Evolutionary conservation across 805 yeast genomes (phyloP), one percentile per base, ranked within the genome.

Genomic region (Sugiyamaella boreocaroliniensis): DNA sequence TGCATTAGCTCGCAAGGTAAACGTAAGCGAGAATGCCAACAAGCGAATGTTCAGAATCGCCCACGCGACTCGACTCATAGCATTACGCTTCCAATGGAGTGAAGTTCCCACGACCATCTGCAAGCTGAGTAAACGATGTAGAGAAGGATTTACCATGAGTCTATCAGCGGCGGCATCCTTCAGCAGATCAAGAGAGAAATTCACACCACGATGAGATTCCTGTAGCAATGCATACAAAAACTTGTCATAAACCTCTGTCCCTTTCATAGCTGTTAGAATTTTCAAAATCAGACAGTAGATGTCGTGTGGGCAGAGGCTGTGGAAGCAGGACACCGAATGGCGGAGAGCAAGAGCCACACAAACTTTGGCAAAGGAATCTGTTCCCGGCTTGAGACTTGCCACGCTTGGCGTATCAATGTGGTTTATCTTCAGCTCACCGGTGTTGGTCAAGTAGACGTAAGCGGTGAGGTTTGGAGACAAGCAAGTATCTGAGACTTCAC

Each of bases 131-230:
- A 89, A 69, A 50, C 85, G 76, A 62, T 87, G 96, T 49, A 86
- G 72, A 1, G 93, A 89, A 11, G 92, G 92, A 60, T 82, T 83
- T 16, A 83, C 83, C 41, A 88, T 69, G 55, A 87, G 71, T 61
- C 83, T 82, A 61, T 88, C 96, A 2, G 85, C 81, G 47, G 83
- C 85, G 18, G 61, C 62, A 51, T 87, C 96, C 50, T 81, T 79
- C 7, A 82, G 77, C 47, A 81, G 79, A 62, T 85, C 86, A 50
- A 88, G 73, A 32, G 82, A 80, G 61, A 88, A 82, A 61, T 81
- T 85, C 55, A 89, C 76, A 0, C 93, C 82, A n/a, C 82, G 69
- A 63, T 88, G 95, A 1, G 83, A 75, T 63, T 89, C 96, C 51
- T 78, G 72, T 15, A 85, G 64, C 2, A 84, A 68, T 1, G 77